A percentile compares a stretch with the other conserved stretches of the same genome.
These are phyloP conservation scores for Chloropicon primus DNA, from an alignment of 139 green algal species.

Conservation along the genomic window DNA sequence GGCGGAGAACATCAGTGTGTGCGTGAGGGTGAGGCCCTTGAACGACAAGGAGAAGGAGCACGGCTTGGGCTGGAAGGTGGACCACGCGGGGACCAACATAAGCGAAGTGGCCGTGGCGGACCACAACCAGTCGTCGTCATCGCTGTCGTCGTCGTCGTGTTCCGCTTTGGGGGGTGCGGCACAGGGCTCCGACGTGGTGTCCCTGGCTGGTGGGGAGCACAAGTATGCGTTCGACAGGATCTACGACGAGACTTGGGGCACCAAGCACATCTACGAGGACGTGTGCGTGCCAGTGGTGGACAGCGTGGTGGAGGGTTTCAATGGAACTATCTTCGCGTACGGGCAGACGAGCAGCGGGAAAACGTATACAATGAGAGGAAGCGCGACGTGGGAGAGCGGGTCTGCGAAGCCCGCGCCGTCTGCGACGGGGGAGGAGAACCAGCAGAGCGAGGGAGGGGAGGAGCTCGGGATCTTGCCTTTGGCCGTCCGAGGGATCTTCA, in stretches of 20 bases:
- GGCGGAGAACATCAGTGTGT: slow-evolving; percentile 39
- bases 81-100: neutral
- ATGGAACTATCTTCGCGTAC: slow-evolving; percentile 20
- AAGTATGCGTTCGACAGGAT: neutral
- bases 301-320: slow-evolving; percentile 73
- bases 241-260: slow-evolving; percentile 4
- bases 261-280: slow-evolving; percentile 39
- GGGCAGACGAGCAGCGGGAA: slow-evolving; percentile 43
- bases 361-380: slow-evolving; percentile 90
- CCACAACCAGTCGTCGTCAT: too few species aligned
- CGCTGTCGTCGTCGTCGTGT: too few species aligned
- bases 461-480: slow-evolving; percentile 1
- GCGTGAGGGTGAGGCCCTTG: slow-evolving; percentile 64
- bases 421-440: neutral
- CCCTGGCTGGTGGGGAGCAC: too few species aligned
- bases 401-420: too few species aligned
- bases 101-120: neutral
- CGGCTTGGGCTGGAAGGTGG: slow-evolving; percentile 8
- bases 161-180: too few species aligned
- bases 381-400: neutral
- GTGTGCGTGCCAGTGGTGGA: slow-evolving; percentile 8
- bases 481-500: neutral
- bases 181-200: too few species aligned
- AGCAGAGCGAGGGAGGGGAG: neutral
- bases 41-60: slow-evolving; percentile 46